Evolutionary conservation across 2,329 filamentous ascomycete species (phyloP), one percentile per base, ranked within the genome.

Genomic region (Atkinsonella texensis): DNA sequence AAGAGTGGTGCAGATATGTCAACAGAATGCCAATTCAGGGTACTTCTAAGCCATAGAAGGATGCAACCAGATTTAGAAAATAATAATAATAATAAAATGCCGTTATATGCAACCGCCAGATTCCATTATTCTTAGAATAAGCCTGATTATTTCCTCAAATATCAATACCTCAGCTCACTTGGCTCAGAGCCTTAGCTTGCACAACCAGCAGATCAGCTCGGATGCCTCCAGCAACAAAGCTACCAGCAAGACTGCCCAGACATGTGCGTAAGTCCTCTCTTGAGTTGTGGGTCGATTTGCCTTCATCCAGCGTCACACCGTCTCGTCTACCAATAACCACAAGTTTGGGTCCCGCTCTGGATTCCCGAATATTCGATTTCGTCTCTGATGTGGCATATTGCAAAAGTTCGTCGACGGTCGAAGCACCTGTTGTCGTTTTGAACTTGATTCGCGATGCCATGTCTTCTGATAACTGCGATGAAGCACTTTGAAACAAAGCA

Each of bases 191-290:
- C 57, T 59, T 79, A 46, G 59, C 55, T 50, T 62, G 60, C 13
- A 63, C 60, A 20, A 63, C 60, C 48, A 63, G 52, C 49, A 63
- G 13, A 42, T 63, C 61, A 1, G 60, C 57, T 17, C 52, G 52
- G 12, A 58, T 54, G 17, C 57, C 57, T 9, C 53, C 57, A 8
- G 58, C 58, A 13, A 61, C 53, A 31, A 62, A 55, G 28, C 55
- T 54, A 9, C 55, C 48, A 2, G 58, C 60, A 31, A 62, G 42
- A n/a, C 49, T 40, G 9, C 61, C 61, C 48, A 63, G 32, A 49
- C 61, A 62, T 13, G 50, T 32, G 17, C 46, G 49, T 7, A 61
- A 48, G 28, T 63, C 60, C 0, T 57, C 56, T 12, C 54, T 55
- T 6, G 54, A 48, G 1, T 23, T 52, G 9, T 53, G 50, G 8